Conservation (phyloP, 2,329 filamentous ascomycete species). For the Clonostachys solani region DNA sequence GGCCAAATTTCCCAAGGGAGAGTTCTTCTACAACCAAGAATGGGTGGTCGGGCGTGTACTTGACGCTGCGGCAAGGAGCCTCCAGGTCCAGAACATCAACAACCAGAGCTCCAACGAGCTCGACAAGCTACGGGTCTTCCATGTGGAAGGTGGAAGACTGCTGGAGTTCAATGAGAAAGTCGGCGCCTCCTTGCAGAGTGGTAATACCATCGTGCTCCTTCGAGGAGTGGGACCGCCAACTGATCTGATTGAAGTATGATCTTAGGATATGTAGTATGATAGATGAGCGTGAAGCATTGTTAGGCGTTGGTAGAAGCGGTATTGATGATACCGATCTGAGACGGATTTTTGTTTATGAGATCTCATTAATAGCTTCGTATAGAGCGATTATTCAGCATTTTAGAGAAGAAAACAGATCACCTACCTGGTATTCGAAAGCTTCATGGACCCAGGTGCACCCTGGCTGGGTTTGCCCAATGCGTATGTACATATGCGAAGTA, state of each 20-base stretch:
- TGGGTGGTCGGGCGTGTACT: constrained; percentile 87
- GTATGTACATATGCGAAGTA: too few species aligned
- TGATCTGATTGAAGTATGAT: constrained; percentile 50
- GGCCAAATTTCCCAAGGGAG: constrained; percentile 75
- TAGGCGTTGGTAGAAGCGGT: background rate
- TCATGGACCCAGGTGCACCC: too few species aligned
- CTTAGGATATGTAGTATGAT: too few species aligned
- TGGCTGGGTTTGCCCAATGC: too few species aligned
- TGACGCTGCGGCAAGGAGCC: constrained; percentile 69
- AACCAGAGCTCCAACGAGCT: constrained; percentile 73
- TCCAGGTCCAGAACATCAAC: constrained; percentile 82
- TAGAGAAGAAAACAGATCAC: too few species aligned
- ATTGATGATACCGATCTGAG: background rate
- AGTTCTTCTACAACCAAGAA: constrained; percentile 76
- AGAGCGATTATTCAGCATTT: background rate
- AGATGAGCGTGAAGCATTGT: background rate
- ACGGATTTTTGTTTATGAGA: background rate
- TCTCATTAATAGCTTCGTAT: background rate
- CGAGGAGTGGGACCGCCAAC: constrained; percentile 79
- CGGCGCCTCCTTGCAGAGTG: constrained; percentile 66
- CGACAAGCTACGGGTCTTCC: constrained; percentile 81
- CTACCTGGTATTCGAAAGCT: too few species aligned
- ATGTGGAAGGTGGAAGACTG: constrained; percentile 84
- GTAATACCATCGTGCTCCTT: constrained; percentile 86
- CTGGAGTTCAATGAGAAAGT: constrained; percentile 87